A percentile compares a stretch with the other conserved stretches of the same genome.
Evolutionary conservation across 495 filamentous ascomycete species (phyloP).

Genomic region (Podospora anserina): DNA sequence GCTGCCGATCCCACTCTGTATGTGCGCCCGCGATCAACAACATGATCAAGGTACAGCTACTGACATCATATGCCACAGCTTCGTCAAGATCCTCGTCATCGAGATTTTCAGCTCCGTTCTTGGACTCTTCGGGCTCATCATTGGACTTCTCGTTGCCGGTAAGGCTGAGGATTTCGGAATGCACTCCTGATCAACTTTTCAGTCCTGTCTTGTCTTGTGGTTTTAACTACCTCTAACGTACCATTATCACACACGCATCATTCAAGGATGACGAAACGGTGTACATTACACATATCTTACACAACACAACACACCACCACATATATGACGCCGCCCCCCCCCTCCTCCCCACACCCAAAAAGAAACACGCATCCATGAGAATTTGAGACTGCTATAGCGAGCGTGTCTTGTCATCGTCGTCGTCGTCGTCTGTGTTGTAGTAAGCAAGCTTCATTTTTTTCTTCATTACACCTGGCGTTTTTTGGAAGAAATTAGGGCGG

Average conservation of each 20-base stretch:
- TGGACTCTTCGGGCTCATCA: slow-evolving; percentile 95
- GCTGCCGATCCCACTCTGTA: slow-evolving; percentile 89
- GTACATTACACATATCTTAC: slow-evolving; percentile 10
- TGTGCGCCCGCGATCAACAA: slow-evolving; percentile 32
- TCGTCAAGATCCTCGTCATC: slow-evolving; percentile 98
- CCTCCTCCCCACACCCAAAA: background rate
- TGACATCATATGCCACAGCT: slow-evolving; percentile 53
- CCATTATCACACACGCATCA: slow-evolving; percentile 6
- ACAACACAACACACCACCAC: background rate
- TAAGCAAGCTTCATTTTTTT: slow-evolving; percentile 30
- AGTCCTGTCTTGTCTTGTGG: background rate
- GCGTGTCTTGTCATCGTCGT: slow-evolving; percentile 5
- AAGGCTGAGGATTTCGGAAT: slow-evolving; percentile 69
- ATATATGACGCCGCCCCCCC: background rate
- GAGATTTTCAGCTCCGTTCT: slow-evolving; percentile 99
- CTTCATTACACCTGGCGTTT: slow-evolving; percentile 28
- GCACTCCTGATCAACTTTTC: slow-evolving; percentile 1
- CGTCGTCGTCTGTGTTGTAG: slow-evolving; percentile 20
- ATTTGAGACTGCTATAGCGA: slow-evolving; percentile 22
- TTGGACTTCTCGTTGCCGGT: slow-evolving; percentile 80
- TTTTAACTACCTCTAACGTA: background rate
- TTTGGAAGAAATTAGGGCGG: slow-evolving; percentile 28
- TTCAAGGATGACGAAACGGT: slow-evolving; percentile 5
- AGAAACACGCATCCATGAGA: background rate
- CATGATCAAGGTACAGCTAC: background rate